Conservation (phyloP, 2,329 filamentous ascomycete genomes). For the Parastagonospora nodorum region DNA sequence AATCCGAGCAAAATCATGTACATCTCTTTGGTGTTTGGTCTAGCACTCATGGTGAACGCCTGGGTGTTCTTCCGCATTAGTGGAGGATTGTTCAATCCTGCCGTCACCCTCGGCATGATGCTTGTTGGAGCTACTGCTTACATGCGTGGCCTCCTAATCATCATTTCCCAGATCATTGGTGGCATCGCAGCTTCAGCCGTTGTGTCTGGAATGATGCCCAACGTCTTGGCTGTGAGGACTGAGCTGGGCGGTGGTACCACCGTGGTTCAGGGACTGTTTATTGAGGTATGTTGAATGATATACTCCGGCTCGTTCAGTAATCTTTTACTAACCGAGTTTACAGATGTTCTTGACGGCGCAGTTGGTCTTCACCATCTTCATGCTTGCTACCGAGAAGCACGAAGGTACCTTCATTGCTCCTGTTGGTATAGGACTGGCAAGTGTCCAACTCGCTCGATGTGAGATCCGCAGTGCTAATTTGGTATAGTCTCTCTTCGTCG, state of each 20-base stretch:
- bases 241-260: constrained; percentile 48
- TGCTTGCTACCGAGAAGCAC: constrained; percentile 65
- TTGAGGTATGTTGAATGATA: constrained; percentile 4
- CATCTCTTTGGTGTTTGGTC: constrained; percentile 38
- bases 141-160: constrained; percentile 47
- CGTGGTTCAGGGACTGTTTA: constrained; percentile 35
- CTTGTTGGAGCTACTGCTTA: constrained; percentile 51
- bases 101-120: constrained; percentile 10
- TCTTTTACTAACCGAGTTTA: constrained; percentile 9
- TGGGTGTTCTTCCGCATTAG: constrained; percentile 8
- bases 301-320: neutral
- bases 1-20: constrained; percentile 32
- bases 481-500: constrained; percentile 71
- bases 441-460: too few species aligned
- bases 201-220: constrained; percentile 51
- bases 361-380: constrained; percentile 47
- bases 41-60: constrained; percentile 17
- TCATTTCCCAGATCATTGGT: constrained; percentile 51
- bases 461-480: too few species aligned
- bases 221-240: constrained; percentile 50
- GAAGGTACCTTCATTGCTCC: constrained; percentile 64
- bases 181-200: constrained; percentile 51
- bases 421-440: constrained; percentile 70
- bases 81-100: constrained; percentile 6
- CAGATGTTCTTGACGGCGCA: constrained; percentile 37